These are phyloP conservation scores for Mycena crocata DNA, from an alignment of 768 basidiomycete species.

Conservation along the genomic window DNA sequence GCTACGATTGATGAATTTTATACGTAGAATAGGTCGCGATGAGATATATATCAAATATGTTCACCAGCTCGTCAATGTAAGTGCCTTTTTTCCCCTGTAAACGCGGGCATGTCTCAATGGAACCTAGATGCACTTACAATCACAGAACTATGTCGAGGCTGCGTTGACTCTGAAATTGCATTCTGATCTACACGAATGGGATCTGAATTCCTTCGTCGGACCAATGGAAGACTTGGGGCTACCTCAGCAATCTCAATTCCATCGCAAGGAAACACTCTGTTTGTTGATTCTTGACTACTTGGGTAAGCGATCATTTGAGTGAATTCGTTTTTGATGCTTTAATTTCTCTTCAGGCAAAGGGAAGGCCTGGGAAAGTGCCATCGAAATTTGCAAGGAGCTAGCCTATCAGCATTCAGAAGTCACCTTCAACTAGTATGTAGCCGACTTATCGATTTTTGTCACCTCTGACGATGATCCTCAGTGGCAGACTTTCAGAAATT, in stretches of 20 bases:
- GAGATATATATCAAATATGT: conserved; percentile 98
- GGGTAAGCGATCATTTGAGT: conserved; percentile 56
- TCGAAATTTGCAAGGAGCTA: conserved; percentile 93
- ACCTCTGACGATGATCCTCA: conserved; percentile 43
- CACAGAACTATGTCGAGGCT: conserved; percentile 93
- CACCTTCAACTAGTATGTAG: conserved; percentile 89
- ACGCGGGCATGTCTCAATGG: conserved; percentile 24
- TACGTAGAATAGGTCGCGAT: conserved; percentile 89
- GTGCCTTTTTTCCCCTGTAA: conserved; percentile 39
- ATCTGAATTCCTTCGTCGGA: conserved; percentile 80
- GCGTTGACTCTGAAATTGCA: conserved; percentile 94
- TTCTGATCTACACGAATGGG: conserved; percentile 94
- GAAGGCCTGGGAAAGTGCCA: conserved; percentile 96
- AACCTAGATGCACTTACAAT: conserved; percentile 83
- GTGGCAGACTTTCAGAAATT: conserved; percentile 86
- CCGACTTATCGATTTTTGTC: background rate
- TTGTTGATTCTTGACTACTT: conserved; percentile 94
- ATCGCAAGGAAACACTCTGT: conserved; percentile 92
- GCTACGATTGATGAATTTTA: conserved; percentile 94
- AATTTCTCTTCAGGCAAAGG: conserved; percentile 75
- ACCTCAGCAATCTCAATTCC: conserved; percentile 94
- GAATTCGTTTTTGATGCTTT: background rate
- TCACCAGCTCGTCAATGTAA: conserved; percentile 91
- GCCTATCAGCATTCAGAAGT: conserved; percentile 88
- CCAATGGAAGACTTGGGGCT: conserved; percentile 92